Conservation (phyloP, 257 asterid genomes). For the Haberlea rhodopensis region DNA sequence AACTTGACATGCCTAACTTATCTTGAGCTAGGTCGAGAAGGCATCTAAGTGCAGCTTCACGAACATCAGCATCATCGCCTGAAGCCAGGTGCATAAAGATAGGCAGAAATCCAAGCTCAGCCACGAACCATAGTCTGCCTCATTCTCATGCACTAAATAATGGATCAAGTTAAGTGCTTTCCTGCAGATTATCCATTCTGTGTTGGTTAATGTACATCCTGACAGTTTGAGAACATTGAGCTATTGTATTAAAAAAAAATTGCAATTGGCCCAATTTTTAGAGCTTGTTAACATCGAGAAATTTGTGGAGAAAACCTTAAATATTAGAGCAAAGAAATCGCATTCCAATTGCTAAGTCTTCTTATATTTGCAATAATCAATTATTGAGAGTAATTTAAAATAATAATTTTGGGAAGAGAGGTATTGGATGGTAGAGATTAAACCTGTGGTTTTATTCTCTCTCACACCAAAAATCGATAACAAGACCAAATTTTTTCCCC, state of each 20-base stretch:
- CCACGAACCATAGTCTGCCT: conserved; percentile 48
- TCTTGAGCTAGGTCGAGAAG: conserved; percentile 64
- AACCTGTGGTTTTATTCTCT: too few species aligned
- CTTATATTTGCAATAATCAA: not conserved
- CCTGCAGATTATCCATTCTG: conserved; percentile 41
- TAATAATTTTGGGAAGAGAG: too few species aligned
- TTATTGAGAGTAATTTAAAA: too few species aligned
- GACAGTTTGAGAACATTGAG: not conserved
- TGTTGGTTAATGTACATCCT: not conserved
- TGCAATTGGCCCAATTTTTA: not conserved
- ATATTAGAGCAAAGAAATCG: not conserved
- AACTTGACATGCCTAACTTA: conserved; percentile 29
- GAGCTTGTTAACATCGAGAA: conserved; percentile 2
- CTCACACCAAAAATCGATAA: too few species aligned
- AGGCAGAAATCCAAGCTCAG: conserved; percentile 69
- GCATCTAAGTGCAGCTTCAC: conserved; percentile 81
- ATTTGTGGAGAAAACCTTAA: not conserved
- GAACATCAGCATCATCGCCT: conserved; percentile 64
- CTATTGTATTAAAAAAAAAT: too few species aligned
- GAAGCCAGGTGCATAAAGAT: conserved; percentile 71
- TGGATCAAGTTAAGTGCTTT: conserved; percentile 79
- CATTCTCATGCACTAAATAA: conserved; percentile 56
- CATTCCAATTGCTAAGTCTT: not conserved
- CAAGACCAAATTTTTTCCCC: too few species aligned
- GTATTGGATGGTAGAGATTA: too few species aligned